Evolutionary conservation across 495 filamentous ascomycete genomes (phyloP), one percentile per base, ranked within the genome.

Genomic region (Aspergillus leporis): DNA sequence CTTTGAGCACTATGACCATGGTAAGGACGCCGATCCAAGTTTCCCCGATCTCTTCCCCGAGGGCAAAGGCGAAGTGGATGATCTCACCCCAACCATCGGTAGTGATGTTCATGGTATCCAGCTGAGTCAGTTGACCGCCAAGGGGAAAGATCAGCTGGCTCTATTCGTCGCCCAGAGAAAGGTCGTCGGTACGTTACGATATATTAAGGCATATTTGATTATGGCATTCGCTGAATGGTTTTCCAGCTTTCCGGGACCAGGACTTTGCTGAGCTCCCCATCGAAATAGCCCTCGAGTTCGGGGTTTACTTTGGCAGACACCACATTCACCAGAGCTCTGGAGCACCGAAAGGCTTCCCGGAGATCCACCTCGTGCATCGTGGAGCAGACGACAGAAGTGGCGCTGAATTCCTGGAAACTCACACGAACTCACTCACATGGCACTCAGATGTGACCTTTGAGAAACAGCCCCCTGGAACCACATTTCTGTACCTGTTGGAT

Each of bases 391-490:
- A 84, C 45, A 74, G 69, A 36, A 75, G 73, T 13, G 74, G 76
- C 36, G 66, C 73, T 22, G 72, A 74, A 54, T 85, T 83, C 71
- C 77, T 85, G 36, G 72, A 76, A 34, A 72, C 77, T 48, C 79
- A 79, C 41, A 84, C 80, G 14, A 86, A 83, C 61, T 81, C 80
- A 10, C 77, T 84, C 8, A 78, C 79, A 32, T 88, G 87, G 87
- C 87, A 90, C 67, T 83, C 82, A 2, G 87, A 90, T 51, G 79
- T 86, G 19, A 82, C 82, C 8, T 87, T 84, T 55, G 85, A 88
- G 63, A 74, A 81, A 50, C 85, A 89, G 68, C 85, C 85, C 9
- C 84, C 87, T 0, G 85, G 85, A 7, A 85, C 82, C 0, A 88
- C 85, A 0, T 87, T 89, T 70, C 62, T 89, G 25, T 87, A 86